These are phyloP conservation scores for Epipyxis sp. DNA, from an alignment of 108 stramenopile genomes.

Conservation along the genomic window DNA sequence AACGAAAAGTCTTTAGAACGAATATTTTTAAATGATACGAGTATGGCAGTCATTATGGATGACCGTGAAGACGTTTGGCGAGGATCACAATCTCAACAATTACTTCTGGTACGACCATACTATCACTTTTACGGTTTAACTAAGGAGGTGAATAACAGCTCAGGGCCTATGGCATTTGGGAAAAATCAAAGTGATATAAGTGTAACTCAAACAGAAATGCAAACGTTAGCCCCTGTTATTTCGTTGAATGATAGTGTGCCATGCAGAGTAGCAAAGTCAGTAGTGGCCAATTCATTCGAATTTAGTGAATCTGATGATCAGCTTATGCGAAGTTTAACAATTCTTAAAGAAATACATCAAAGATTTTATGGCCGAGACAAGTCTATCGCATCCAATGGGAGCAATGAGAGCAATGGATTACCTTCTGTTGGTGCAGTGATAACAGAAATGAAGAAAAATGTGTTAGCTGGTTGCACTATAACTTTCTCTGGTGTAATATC, in stretches of 20 bases:
- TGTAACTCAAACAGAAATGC: not conserved
- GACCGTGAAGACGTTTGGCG: conserved; percentile 30
- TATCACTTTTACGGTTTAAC: not conserved
- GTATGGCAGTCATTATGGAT: conserved; percentile 26
- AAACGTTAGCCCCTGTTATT: conserved; percentile 1
- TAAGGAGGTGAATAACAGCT: conserved; percentile 14
- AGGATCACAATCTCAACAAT: conserved; percentile 5
- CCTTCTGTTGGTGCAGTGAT: conserved; percentile 5
- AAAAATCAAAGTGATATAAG: not conserved
- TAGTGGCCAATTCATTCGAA: not conserved
- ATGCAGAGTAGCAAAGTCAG: not conserved
- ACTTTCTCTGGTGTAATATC: not conserved
- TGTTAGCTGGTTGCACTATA: not conserved
- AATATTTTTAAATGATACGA: conserved; percentile 15
- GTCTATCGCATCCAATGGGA: not conserved
- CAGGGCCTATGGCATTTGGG: not conserved
- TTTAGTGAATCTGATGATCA: conserved; percentile 11
- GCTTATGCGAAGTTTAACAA: not conserved
- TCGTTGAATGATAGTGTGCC: not conserved
- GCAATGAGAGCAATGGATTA: too few relatives aligned
- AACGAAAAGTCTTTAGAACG: conserved; percentile 13
- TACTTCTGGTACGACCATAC: conserved; percentile 13
- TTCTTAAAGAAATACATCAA: conserved; percentile 22
- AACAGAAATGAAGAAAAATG: not conserved
- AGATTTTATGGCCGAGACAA: not conserved